phyloP scores from a whole-genome alignment of 2,329 filamentous ascomycete genomes.

The Reticulascus tulasneorum region DNA sequence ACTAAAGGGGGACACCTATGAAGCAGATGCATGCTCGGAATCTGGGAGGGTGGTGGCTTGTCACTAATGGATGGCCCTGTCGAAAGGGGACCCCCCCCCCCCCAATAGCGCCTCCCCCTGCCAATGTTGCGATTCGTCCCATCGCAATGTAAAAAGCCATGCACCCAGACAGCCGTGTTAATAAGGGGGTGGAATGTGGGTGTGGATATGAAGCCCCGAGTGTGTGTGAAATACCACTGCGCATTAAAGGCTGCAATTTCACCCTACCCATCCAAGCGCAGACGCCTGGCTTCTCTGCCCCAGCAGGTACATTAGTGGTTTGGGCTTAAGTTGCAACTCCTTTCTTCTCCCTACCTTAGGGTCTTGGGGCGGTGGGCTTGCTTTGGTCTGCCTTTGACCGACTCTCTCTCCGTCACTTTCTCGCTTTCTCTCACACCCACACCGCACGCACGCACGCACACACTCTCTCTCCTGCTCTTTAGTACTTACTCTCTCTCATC shows the following conservation, averaged over 20 bases:
- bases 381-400: slow-evolving; percentile 5
- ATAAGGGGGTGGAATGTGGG: slow-evolving; percentile 3
- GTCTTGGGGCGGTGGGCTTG: not conserved
- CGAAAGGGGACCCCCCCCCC: no score
- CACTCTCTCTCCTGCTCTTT: slow-evolving; percentile 6
- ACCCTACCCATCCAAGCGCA: slow-evolving; percentile 15
- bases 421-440: not conserved
- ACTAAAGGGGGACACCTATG: no score
- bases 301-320: slow-evolving; percentile 2
- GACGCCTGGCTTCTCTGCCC: not conserved
- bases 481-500: slow-evolving; percentile 8
- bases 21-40: no score
- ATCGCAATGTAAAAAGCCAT: not conserved
- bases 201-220: slow-evolving; percentile 7
- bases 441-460: not conserved
- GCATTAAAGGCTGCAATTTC: slow-evolving; percentile 13
- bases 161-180: not conserved
- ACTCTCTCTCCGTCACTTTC: slow-evolving; percentile 1
- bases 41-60: no score
- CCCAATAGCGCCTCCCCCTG: not conserved
- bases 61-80: no score
- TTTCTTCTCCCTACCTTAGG: not conserved
- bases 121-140: not conserved
- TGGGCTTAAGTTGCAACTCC: not conserved
- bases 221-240: slow-evolving; percentile 2